Base-by-base conservation (phyloP, 495 filamentous ascomycete genomes). In the Penicillium mononematosum region DNA sequence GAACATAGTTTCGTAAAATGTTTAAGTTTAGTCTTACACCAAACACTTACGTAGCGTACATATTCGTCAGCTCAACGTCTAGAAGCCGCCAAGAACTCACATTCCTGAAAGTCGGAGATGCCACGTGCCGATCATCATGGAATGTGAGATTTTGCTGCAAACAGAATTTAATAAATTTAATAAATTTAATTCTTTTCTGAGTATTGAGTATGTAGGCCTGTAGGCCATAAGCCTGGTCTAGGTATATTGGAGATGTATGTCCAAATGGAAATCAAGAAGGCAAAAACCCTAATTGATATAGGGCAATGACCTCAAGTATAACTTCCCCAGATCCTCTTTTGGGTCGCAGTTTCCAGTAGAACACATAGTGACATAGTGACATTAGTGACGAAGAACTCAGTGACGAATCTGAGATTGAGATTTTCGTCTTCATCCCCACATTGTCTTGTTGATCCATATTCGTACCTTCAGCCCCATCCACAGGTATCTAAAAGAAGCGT, bases 71-170 rank as follows among this genome's bases (percentile, higher is more conserved):
- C 34, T 38, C 14, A 14, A 25, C 53, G 20, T 42, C 22, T 22
- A 19, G 39, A 39, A 22, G 46, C 31, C 36, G 32, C 42, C 52
- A 46, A 55, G 32, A 19, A 1, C 14, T 44, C 7, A 45, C 52
- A 54, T 54, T 55, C 53, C 22, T 8, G 3, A 36, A 24, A 5
- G 16, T 31, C 20, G 8, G 29, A 47, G 29, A 12, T 36, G 22
- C 53, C 53, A 55, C 32, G 44, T 47, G 53, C n/a, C 12, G 44
- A 39, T 34, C 41, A 31, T 48, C 45, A 48, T 3, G 32, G 53
- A 55, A 55, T 55, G 53, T 41, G 44, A 36, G 4, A 12, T 43
- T 19, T 51, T 12, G 22, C 44, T 29, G 53, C 53, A 47, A 47
- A 31, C 53, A 47, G 32, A 16, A 17, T 27, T 24, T 24, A 24